Evolutionary conservation across 1,139 yeast species (phyloP).

Genomic region (Citeromyces hawaiiensis): DNA sequence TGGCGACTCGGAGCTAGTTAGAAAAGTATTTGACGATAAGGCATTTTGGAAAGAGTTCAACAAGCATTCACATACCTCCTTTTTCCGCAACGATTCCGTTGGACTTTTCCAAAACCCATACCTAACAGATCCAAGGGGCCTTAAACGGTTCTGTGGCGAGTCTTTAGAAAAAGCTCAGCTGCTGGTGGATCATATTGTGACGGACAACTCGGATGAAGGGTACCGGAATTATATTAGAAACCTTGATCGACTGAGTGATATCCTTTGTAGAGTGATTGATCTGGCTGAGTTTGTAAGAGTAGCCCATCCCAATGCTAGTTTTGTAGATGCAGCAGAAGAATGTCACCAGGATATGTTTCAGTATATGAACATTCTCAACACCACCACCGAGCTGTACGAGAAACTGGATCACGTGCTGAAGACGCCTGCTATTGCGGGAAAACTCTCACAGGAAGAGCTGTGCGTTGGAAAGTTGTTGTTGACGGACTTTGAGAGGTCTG

Average conservation of each 20-base stretch:
- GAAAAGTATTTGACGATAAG: constrained; percentile 32
- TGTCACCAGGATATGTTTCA: constrained; percentile 87
- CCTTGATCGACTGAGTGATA: constrained; percentile 77
- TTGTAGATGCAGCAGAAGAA: constrained; percentile 72
- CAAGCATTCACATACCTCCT: constrained; percentile 11
- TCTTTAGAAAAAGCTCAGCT: constrained; percentile 52
- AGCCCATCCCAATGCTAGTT: constrained; percentile 64
- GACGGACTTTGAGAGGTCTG: constrained; percentile 84
- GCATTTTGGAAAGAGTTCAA: constrained; percentile 21
- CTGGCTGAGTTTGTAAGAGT: constrained; percentile 87
- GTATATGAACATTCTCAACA: constrained; percentile 85
- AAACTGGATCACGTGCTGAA: constrained; percentile 43
- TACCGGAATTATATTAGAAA: constrained; percentile 42
- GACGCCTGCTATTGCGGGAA: constrained; percentile 21
- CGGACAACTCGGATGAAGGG: constrained; percentile 31
- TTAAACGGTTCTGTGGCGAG: constrained; percentile 49
- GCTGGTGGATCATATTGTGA: constrained; percentile 41
- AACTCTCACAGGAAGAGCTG: constrained; percentile 56
- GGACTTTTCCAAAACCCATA: constrained; percentile 72
- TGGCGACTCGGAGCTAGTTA: constrained; percentile 11
- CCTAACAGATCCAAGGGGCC: constrained; percentile 56
- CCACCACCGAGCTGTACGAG: constrained; percentile 61
- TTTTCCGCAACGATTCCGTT: constrained; percentile 16
- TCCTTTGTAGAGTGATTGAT: constrained; percentile 85
- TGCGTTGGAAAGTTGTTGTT: constrained; percentile 71